phyloP scores from a whole-genome alignment of 768 basidiomycete species.

The Steccherinum ochraceum region DNA sequence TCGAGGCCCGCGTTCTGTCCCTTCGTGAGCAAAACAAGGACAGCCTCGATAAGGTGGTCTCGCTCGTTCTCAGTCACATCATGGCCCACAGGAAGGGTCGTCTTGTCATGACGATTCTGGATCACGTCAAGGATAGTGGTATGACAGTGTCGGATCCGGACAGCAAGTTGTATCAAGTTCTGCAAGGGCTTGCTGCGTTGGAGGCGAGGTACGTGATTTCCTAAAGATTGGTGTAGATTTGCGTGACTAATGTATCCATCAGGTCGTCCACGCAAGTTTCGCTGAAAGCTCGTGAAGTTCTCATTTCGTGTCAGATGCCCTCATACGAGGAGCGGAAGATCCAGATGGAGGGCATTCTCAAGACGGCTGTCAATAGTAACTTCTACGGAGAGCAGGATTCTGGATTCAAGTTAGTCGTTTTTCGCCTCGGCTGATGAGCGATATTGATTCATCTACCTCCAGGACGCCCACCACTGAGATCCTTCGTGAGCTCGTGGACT shows the following conservation, averaged over 20 bases:
- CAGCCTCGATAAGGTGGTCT: constrained; percentile 81
- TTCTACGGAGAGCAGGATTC: constrained; percentile 83
- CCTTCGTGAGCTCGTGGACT: constrained; percentile 90
- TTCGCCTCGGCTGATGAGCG: not conserved
- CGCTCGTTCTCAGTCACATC: constrained; percentile 89
- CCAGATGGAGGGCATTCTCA: constrained; percentile 94
- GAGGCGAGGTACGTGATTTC: constrained; percentile 87
- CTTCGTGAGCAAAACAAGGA: constrained; percentile 92
- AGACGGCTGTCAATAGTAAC: constrained; percentile 78
- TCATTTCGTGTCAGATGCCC: constrained; percentile 94
- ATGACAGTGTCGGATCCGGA: constrained; percentile 74
- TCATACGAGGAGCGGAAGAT: constrained; percentile 90
- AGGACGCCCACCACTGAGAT: constrained; percentile 84
- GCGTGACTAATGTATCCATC: no score
- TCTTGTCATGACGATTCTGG: constrained; percentile 78
- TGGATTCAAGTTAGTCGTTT: constrained; percentile 44
- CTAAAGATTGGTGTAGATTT: no score
- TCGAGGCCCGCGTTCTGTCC: constrained; percentile 85
- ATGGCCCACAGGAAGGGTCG: constrained; percentile 92
- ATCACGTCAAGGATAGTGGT: constrained; percentile 80
- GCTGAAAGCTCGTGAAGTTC: constrained; percentile 93
- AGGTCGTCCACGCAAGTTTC: constrained; percentile 90
- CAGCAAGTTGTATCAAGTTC: constrained; percentile 63
- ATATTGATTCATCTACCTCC: constrained; percentile 12
- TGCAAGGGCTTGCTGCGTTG: constrained; percentile 76